These are phyloP conservation scores for Cercospora sojina DNA, from an alignment of 2,329 filamentous ascomycete species.

Conservation along the genomic window DNA sequence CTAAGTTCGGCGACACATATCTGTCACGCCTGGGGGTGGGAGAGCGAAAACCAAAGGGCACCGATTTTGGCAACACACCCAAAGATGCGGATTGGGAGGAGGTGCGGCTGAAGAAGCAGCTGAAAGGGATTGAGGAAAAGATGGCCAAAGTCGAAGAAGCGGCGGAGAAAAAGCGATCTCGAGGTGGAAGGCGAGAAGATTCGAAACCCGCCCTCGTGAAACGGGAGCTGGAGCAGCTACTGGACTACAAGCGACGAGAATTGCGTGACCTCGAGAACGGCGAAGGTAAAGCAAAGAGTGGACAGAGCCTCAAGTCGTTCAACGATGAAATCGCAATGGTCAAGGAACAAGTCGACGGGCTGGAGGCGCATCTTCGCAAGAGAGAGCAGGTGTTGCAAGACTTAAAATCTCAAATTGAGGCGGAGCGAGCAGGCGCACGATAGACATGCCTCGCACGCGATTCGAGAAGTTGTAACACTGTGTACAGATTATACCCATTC, in stretches of 20 bases:
- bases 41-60: constrained; percentile 75
- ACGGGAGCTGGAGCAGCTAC: constrained; percentile 85
- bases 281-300: constrained; percentile 65
- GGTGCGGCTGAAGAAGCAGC: constrained; percentile 87
- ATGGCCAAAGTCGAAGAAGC: constrained; percentile 77
- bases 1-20: constrained; percentile 97
- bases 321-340: constrained; percentile 84
- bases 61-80: constrained; percentile 82
- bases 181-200: constrained; percentile 57
- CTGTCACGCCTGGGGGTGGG: constrained; percentile 80
- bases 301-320: constrained; percentile 72
- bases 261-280: constrained; percentile 73
- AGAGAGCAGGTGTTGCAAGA: constrained; percentile 74
- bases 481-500: constrained; percentile 9
- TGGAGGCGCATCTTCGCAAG: constrained; percentile 77
- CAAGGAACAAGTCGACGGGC: constrained; percentile 88
- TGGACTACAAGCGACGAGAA: constrained; percentile 89
- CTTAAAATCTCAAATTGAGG: constrained; percentile 78
- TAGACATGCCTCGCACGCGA: constrained; percentile 1
- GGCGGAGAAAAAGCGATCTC: constrained; percentile 50
- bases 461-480: neutral
- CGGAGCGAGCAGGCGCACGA: constrained; percentile 54
- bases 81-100: constrained; percentile 96
- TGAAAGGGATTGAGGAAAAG: constrained; percentile 84
- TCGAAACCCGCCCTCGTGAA: constrained; percentile 89